Conservation (phyloP, 2,329 filamentous ascomycete species). For the Alternaria longipes region DNA sequence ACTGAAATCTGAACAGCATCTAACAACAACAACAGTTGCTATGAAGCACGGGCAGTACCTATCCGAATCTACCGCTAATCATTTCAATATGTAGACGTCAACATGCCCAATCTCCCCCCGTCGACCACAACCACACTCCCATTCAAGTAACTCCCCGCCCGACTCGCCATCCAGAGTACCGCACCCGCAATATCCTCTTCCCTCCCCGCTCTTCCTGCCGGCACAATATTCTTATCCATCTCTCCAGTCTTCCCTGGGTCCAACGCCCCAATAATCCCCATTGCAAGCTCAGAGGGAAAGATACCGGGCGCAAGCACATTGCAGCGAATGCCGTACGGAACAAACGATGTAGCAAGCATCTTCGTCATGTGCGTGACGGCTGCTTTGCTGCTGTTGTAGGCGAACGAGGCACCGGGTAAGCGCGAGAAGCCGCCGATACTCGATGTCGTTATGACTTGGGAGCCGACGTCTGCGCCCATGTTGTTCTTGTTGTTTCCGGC, state of each 20-base stretch:
- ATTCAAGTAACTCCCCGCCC: conserved; percentile 72
- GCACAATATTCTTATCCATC: conserved; percentile 41
- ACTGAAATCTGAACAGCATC: not conserved
- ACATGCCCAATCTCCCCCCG: conserved; percentile 66
- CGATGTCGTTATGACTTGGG: conserved; percentile 35
- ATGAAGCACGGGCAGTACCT: too few relatives aligned
- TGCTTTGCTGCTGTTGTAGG: conserved; percentile 54
- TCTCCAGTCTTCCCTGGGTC: conserved; percentile 1
- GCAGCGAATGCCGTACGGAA: conserved; percentile 55
- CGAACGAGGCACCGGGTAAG: conserved; percentile 18
- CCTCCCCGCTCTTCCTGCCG: conserved; percentile 67
- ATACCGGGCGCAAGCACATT: conserved; percentile 62
- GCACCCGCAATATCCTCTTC: conserved; percentile 71
- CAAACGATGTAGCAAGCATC: conserved; percentile 56
- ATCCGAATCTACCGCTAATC: not conserved
- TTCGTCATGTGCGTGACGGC: conserved; percentile 61
- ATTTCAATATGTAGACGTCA: conserved; percentile 64
- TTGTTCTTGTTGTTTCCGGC: conserved; percentile 46
- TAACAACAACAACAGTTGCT: not conserved
- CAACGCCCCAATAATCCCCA: conserved; percentile 17
- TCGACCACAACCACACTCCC: conserved; percentile 70
- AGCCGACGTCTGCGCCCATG: conserved; percentile 18
- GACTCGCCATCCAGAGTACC: conserved; percentile 71
- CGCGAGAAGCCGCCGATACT: conserved; percentile 18
- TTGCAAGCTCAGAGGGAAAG: conserved; percentile 32